Conservation (phyloP, 768 basidiomycete species). For the Dictyophora rubrovolvata region DNA sequence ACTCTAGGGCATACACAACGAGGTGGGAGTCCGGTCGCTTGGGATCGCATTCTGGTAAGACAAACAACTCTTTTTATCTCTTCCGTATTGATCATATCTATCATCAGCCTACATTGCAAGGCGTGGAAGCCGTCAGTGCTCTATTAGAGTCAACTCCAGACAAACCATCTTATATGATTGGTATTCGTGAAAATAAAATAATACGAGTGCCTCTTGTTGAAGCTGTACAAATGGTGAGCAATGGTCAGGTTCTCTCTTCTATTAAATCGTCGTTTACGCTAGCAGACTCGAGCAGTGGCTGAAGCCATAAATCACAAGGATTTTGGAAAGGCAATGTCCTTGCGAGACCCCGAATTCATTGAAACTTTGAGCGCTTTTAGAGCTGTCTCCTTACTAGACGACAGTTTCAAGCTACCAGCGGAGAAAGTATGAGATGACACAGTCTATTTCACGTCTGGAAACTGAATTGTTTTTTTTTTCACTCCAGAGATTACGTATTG, state of each 20-base stretch:
- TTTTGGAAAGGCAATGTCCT: constrained; percentile 77
- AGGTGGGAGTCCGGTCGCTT: constrained; percentile 88
- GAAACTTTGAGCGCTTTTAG: constrained; percentile 84
- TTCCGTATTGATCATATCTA: constrained; percentile 5
- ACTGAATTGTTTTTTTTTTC: background rate
- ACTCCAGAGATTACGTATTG: constrained; percentile 61
- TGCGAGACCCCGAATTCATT: constrained; percentile 85
- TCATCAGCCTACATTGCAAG: constrained; percentile 86
- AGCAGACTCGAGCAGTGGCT: constrained; percentile 77
- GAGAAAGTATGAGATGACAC: constrained; percentile 28
- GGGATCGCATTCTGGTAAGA: constrained; percentile 81
- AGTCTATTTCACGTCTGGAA: background rate
- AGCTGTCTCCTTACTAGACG: constrained; percentile 54
- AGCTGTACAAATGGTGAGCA: constrained; percentile 73
- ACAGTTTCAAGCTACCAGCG: constrained; percentile 41
- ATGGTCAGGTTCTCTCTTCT: background rate
- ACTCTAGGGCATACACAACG: constrained; percentile 95
- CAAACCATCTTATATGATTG: constrained; percentile 96
- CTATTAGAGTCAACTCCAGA: constrained; percentile 77
- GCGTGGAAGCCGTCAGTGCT: constrained; percentile 84
- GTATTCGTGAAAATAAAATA: constrained; percentile 91
- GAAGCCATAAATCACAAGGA: constrained; percentile 73
- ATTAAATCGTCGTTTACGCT: background rate
- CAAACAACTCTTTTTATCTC: background rate
- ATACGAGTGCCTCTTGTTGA: constrained; percentile 85